phyloP scores from a whole-genome alignment of 192 early-diverging fungal species.

The Pilaira anomala region DNA sequence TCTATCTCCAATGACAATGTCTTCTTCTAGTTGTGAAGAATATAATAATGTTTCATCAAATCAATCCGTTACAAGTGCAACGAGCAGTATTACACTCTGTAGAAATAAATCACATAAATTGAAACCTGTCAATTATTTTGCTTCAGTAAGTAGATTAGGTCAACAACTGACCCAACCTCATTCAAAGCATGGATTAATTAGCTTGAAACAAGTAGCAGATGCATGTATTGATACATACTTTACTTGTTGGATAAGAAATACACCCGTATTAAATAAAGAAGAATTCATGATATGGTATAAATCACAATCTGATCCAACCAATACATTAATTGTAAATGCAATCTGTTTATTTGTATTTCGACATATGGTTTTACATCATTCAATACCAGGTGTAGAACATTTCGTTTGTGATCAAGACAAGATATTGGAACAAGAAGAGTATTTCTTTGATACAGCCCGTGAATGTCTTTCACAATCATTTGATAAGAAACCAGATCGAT shows the following conservation, averaged over 20 bases:
- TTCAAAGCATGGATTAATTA: constrained; percentile 12
- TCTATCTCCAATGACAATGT: constrained; percentile 1
- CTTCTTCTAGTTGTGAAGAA: not conserved
- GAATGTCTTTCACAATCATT: constrained; percentile 29
- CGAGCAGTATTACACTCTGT: constrained; percentile 10
- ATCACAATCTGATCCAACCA: constrained; percentile 7
- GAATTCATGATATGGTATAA: constrained; percentile 40
- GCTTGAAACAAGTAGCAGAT: constrained; percentile 25
- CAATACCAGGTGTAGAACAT: constrained; percentile 4
- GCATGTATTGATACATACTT: constrained; percentile 34
- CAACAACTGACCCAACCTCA: not conserved
- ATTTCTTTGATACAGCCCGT: constrained; percentile 32
- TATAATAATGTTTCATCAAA: constrained; percentile 6
- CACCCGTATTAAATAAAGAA: constrained; percentile 27
- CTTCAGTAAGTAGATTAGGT: constrained; percentile 13
- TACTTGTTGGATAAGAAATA: constrained; percentile 32
- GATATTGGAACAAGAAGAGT: constrained; percentile 35
- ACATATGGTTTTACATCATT: constrained; percentile 32
- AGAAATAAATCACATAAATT: constrained; percentile 25
- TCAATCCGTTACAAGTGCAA: constrained; percentile 7
- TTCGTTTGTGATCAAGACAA: constrained; percentile 20
- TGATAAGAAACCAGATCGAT: constrained; percentile 32
- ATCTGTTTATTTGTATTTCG: constrained; percentile 26
- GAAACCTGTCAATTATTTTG: constrained; percentile 29
- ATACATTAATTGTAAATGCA: constrained; percentile 38